A percentile compares a stretch with the other conserved stretches of the same genome.
Evolutionary conservation across 148 eudicot genomes (phyloP).

Genomic region (Chenopodium album): DNA sequence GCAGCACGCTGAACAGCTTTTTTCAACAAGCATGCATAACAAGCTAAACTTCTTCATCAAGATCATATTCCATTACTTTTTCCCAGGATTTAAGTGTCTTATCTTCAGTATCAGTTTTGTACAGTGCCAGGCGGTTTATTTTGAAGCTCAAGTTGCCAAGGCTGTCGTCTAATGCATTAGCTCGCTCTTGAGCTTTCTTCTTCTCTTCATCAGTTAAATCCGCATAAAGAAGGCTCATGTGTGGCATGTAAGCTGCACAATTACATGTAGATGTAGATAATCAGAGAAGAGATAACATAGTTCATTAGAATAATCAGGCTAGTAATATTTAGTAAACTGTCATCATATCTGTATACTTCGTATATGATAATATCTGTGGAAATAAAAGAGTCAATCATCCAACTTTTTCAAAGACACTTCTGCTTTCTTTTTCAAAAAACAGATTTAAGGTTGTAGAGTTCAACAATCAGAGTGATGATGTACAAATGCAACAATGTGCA

Average conservation of each 20-base stretch:
- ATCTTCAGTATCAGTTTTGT: slow-evolving; percentile 78
- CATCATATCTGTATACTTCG: too few species aligned
- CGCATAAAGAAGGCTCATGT: slow-evolving; percentile 81
- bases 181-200: slow-evolving; percentile 74
- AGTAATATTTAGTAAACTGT: too few species aligned
- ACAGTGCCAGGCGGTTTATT: slow-evolving; percentile 63
- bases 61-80: slow-evolving; percentile 59
- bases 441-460: too few species aligned
- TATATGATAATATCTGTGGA: neutral
- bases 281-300: neutral
- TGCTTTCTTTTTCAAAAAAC: too few species aligned
- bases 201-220: slow-evolving; percentile 85
- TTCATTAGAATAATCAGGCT: too few species aligned
- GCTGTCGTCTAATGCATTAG: slow-evolving; percentile 51
- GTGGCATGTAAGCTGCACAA: slow-evolving; percentile 94
- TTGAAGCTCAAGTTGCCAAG: slow-evolving; percentile 64
- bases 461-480: too few species aligned
- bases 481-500: neutral
- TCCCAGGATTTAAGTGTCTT: slow-evolving; percentile 84
- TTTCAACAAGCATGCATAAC: neutral
- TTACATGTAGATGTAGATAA: neutral
- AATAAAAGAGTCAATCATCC: neutral
- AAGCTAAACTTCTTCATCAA: slow-evolving; percentile 31
- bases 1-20: neutral
- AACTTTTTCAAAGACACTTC: neutral